Conservation (phyloP, 164 flowering plant genomes). For the Annona cherimola region DNA sequence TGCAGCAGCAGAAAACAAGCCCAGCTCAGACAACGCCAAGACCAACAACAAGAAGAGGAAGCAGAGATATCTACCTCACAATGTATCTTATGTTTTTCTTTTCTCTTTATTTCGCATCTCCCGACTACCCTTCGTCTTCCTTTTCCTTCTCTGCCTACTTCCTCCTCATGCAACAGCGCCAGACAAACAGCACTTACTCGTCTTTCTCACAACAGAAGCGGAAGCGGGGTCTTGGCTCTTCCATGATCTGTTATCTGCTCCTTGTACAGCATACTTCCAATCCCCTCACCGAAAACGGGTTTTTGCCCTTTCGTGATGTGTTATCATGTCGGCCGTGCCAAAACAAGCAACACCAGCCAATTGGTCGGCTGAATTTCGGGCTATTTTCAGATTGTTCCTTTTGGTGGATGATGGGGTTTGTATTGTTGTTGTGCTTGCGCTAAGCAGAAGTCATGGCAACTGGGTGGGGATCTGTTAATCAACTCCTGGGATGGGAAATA, state of each 20-base stretch:
- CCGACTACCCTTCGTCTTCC: not conserved
- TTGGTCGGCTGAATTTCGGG: not conserved
- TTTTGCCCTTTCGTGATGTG: not conserved
- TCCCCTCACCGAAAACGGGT: not conserved
- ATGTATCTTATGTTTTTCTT: conserved; percentile 24
- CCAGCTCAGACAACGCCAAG: conserved; percentile 17
- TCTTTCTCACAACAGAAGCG: no score
- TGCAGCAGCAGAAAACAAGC: conserved; percentile 17
- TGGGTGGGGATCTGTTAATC: not conserved
- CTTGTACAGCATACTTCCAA: not conserved
- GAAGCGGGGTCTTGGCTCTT: no score
- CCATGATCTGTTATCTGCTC: not conserved
- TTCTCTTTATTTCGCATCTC: not conserved
- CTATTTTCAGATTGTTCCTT: not conserved
- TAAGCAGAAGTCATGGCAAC: not conserved
- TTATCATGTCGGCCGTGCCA: not conserved
- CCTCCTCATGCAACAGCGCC: no score
- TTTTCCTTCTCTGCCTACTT: no score
- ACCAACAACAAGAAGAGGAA: conserved; percentile 52
- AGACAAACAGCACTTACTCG: no score
- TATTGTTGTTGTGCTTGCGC: not conserved
- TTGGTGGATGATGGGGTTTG: not conserved
- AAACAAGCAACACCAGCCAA: not conserved
- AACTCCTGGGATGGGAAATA: not conserved
- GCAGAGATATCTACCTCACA: conserved; percentile 64